Percentiles rank a stretch among this genome's conserved stretches.
phyloP scores from a whole-genome alignment of 2,329 filamentous ascomycete genomes.

The Karstenula rhodostoma region DNA sequence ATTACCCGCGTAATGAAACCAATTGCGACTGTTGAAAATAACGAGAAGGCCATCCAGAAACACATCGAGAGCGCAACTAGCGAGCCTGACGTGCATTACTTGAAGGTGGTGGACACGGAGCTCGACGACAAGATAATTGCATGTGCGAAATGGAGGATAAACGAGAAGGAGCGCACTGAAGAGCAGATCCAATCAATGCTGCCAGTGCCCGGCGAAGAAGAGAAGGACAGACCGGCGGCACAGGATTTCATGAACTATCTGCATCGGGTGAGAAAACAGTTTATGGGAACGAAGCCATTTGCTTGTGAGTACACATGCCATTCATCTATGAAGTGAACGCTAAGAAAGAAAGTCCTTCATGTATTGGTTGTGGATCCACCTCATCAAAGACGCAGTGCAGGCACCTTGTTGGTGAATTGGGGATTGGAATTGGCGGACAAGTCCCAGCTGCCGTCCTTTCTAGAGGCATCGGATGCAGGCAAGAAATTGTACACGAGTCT shows the following conservation, averaged over 20 bases:
- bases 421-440: slow-evolving; percentile 52
- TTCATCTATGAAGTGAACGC: background rate
- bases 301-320: slow-evolving; percentile 33
- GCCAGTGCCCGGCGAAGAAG: slow-evolving; percentile 33
- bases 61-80: slow-evolving; percentile 33
- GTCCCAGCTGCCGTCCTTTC: slow-evolving; percentile 49
- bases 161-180: slow-evolving; percentile 40
- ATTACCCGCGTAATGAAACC: slow-evolving; percentile 23
- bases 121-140: slow-evolving; percentile 42
- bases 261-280: slow-evolving; percentile 34
- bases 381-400: slow-evolving; percentile 54
- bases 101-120: slow-evolving; percentile 48
- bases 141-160: slow-evolving; percentile 48
- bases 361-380: slow-evolving; percentile 47
- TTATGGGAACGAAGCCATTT: slow-evolving; percentile 47
- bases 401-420: slow-evolving; percentile 49
- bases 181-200: slow-evolving; percentile 42
- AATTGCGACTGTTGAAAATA: slow-evolving; percentile 28
- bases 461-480: slow-evolving; percentile 53
- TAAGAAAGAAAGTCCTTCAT: slow-evolving; percentile 35
- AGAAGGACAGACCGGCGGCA: slow-evolving; percentile 34
- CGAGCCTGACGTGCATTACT: slow-evolving; percentile 37
- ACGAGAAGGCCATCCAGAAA: slow-evolving; percentile 31
- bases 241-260: slow-evolving; percentile 41
- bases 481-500: slow-evolving; percentile 50